These are phyloP conservation scores for Rhodotorula graminis DNA, from an alignment of 768 basidiomycete genomes.

Conservation along the genomic window DNA sequence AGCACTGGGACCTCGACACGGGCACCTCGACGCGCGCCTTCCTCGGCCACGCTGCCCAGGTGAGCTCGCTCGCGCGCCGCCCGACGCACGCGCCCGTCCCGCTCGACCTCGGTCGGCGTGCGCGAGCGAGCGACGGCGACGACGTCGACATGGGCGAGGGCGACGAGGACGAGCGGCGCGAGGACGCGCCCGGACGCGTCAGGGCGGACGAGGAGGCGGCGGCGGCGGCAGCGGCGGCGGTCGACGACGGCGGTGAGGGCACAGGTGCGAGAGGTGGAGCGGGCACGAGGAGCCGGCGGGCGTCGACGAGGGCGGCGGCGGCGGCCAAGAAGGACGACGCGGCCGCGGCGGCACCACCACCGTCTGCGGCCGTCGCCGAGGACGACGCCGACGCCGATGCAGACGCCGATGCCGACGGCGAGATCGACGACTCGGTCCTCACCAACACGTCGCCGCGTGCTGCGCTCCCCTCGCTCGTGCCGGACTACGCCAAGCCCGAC, in stretches of 20 bases:
- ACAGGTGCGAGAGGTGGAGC: neutral
- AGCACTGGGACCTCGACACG: constrained; percentile 99
- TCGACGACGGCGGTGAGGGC: neutral
- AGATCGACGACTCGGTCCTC: constrained; percentile 11
- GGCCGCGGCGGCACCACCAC: no score
- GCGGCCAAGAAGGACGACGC: neutral
- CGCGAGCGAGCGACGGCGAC: constrained; percentile 1
- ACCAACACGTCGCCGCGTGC: constrained; percentile 5
- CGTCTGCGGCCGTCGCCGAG: neutral
- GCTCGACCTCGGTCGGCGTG: constrained; percentile 1
- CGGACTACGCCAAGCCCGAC: neutral
- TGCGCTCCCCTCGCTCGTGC: neutral
- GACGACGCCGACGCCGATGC: neutral
- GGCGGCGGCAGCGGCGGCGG: neutral
- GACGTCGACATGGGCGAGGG: constrained; percentile 12
- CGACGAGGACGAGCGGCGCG: neutral
- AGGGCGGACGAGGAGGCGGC: constrained; percentile 10
- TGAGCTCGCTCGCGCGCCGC: constrained; percentile 72
- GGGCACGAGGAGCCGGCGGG: neutral
- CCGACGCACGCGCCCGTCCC: constrained; percentile 52
- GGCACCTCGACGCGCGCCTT: constrained; percentile 73
- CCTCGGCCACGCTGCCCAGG: constrained; percentile 74
- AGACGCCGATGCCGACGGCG: constrained; percentile 30
- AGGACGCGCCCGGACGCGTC: neutral
- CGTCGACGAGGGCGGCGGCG: neutral